Percentiles rank a stretch among this genome's conserved stretches.
Evolutionary conservation across 1,139 yeast genomes (phyloP).

Genomic region (Saccharomyces hybrid): DNA sequence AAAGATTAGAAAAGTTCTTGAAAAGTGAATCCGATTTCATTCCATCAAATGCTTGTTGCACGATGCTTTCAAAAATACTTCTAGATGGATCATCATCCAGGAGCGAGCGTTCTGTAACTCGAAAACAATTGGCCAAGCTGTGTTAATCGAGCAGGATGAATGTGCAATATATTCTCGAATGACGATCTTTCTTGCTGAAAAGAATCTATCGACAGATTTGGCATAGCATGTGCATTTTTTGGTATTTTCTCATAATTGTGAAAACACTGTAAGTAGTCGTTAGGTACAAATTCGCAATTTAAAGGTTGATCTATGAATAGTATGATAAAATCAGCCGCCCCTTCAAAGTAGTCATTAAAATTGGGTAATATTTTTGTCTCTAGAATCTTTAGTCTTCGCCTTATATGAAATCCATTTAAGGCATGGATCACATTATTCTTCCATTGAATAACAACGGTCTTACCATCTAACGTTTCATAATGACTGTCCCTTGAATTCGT

Average conservation of each 20-base stretch:
- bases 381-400: slow-evolving; percentile 40
- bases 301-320: slow-evolving; percentile 47
- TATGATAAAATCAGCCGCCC: slow-evolving; percentile 39
- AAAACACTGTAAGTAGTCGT: slow-evolving; percentile 2
- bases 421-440: slow-evolving; percentile 48
- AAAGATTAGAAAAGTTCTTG: slow-evolving; percentile 40
- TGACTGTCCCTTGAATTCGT: slow-evolving; percentile 4
- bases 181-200: slow-evolving; percentile 2
- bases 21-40: slow-evolving; percentile 30
- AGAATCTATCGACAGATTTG: neutral
- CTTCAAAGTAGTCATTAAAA: slow-evolving; percentile 39
- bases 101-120: slow-evolving; percentile 20
- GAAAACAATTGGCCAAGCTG: slow-evolving; percentile 21
- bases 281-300: slow-evolving; percentile 30
- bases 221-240: neutral
- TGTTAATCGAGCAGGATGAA: slow-evolving; percentile 24
- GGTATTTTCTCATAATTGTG: neutral
- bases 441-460: slow-evolving; percentile 43
- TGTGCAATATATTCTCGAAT: slow-evolving; percentile 18
- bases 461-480: slow-evolving; percentile 53
- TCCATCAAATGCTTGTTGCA: slow-evolving; percentile 8
- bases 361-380: slow-evolving; percentile 40
- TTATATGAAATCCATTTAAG: slow-evolving; percentile 49
- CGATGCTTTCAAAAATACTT: slow-evolving; percentile 17
- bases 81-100: slow-evolving; percentile 6